Evolutionary conservation across 1,139 yeast genomes (phyloP).

Genomic region (Yamadazyma taylorii): DNA sequence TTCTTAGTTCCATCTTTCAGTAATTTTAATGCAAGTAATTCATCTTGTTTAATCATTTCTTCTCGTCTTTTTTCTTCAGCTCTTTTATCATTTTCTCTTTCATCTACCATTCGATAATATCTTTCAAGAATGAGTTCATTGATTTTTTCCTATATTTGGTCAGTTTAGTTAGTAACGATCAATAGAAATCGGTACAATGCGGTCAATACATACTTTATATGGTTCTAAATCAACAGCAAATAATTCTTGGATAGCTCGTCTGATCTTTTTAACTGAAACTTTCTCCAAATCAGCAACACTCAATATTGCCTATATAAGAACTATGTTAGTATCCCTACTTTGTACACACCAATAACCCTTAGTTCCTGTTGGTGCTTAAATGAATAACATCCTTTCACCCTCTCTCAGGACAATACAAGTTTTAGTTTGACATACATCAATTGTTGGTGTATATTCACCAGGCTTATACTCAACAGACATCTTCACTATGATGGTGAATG

Average conservation of each 20-base stretch:
- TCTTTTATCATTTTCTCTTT: slow-evolving; percentile 29
- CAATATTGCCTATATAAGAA: slow-evolving; percentile 55
- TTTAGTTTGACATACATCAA: slow-evolving; percentile 53
- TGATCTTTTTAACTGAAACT: slow-evolving; percentile 69
- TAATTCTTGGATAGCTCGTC: slow-evolving; percentile 69
- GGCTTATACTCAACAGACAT: slow-evolving; percentile 9
- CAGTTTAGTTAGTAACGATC: slow-evolving; percentile 1
- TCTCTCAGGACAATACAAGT: too few species aligned
- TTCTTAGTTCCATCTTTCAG: slow-evolving; percentile 30
- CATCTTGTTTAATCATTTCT: slow-evolving; percentile 42
- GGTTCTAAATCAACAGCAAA: slow-evolving; percentile 56
- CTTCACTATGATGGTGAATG: neutral
- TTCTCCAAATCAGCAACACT: slow-evolving; percentile 72
- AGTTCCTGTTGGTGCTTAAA: too few species aligned
- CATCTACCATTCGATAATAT: slow-evolving; percentile 50
- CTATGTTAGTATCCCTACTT: too few species aligned
- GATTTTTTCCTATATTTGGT: slow-evolving; percentile 48
- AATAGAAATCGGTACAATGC: too few species aligned
- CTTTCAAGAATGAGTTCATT: slow-evolving; percentile 63
- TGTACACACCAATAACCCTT: too few species aligned
- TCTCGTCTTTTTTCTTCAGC: slow-evolving; percentile 26
- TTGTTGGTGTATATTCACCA: slow-evolving; percentile 55
- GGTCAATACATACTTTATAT: slow-evolving; percentile 42
- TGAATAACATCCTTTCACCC: too few species aligned
- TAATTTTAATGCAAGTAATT: slow-evolving; percentile 46